A percentile compares a stretch with the other conserved stretches of the same genome.
phyloP scores from a whole-genome alignment of 768 basidiomycete species.

The Leccinellum albellum region DNA sequence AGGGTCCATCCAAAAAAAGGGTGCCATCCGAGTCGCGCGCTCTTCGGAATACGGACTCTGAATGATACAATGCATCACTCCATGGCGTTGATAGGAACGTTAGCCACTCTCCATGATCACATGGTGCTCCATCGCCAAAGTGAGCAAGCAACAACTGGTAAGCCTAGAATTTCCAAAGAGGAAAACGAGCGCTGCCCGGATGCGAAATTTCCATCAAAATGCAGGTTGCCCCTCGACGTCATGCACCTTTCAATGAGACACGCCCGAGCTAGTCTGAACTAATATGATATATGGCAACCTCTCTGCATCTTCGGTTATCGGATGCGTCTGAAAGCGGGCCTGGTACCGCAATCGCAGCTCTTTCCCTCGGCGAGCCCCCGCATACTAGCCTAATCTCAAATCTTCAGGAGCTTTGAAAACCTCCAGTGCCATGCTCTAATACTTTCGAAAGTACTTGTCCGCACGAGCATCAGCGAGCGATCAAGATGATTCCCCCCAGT shows the following conservation, averaged over 20 bases:
- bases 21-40: background rate
- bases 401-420: background rate
- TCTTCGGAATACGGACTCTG: background rate
- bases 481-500: conserved; percentile 4
- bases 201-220: background rate
- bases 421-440: background rate
- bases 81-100: background rate
- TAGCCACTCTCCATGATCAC: background rate
- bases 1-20: background rate
- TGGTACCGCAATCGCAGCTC: background rate
- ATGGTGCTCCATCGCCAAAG: background rate
- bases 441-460: background rate
- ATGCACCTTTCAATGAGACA: too few species aligned
- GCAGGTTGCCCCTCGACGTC: too few species aligned
- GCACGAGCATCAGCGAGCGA: background rate
- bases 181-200: background rate
- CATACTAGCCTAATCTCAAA: background rate
- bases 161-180: background rate
- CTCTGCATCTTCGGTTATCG: background rate
- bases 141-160: background rate
- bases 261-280: too few species aligned
- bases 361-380: background rate
- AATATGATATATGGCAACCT: too few species aligned
- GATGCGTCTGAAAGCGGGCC: background rate
- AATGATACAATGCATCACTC: background rate